A percentile compares a stretch with the other conserved stretches of the same genome.
Evolutionary conservation across 805 yeast species (phyloP).

Genomic region (Kurtzmaniella fragi): DNA sequence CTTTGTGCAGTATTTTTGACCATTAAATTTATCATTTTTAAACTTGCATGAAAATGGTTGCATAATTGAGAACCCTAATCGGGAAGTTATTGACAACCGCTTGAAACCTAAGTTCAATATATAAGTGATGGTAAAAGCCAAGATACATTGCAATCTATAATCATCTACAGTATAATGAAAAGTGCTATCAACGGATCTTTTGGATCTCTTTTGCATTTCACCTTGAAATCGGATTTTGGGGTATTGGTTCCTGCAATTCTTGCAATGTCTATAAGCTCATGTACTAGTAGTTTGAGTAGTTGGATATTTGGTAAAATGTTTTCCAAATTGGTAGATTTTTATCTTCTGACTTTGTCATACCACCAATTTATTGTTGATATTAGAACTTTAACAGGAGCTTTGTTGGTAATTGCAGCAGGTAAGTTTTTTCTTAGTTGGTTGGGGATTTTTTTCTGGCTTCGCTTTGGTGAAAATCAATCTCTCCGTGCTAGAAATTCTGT

Average conservation of each 20-base stretch:
- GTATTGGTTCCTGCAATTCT: conserved; percentile 17
- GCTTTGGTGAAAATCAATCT: conserved; percentile 69
- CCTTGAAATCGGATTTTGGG: not conserved
- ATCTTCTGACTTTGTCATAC: not conserved
- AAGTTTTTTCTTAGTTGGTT: conserved; percentile 41
- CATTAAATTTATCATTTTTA: too few relatives aligned
- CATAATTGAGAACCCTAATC: too few relatives aligned
- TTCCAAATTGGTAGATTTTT: conserved; percentile 13
- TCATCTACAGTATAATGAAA: too few relatives aligned
- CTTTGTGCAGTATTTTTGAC: too few relatives aligned
- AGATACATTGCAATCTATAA: too few relatives aligned
- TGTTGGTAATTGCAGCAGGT: conserved; percentile 28
- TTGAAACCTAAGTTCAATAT: too few relatives aligned
- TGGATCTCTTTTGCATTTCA: conserved; percentile 2
- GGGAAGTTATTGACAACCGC: too few relatives aligned
- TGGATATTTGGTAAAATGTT: conserved; percentile 66
- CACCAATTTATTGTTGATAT: conserved; percentile 18
- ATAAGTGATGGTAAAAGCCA: too few relatives aligned
- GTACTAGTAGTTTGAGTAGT: conserved; percentile 21
- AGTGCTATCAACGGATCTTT: too few relatives aligned
- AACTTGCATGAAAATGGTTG: too few relatives aligned
- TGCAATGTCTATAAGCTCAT: conserved; percentile 29
- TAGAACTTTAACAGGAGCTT: conserved; percentile 22
- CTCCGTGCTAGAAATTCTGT: conserved; percentile 46
- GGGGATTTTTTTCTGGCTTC: conserved; percentile 58